Base-by-base conservation (phyloP, 495 filamentous ascomycete genomes). In the Penicillium steckii region DNA sequence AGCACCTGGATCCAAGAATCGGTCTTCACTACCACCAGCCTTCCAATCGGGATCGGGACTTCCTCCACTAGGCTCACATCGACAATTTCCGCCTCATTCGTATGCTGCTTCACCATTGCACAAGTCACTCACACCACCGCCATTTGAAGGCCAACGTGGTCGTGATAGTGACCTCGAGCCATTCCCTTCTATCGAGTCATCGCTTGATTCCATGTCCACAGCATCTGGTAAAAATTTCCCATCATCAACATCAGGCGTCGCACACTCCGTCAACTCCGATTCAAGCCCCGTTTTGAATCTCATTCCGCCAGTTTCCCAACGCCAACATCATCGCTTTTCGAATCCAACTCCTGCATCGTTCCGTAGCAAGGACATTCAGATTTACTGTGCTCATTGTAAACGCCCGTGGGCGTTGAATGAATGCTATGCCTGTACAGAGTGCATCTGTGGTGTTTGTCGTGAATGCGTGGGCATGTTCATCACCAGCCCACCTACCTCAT, bases 391-490 rank as follows among this genome's bases (percentile, higher is more conserved):
- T 0, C 82, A 83, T 15, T 96, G 91, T 64, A 85, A 86, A 53
- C 81, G 85, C 17, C 68, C 87, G 3, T 90, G 85, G 52, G 68
- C 86, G 3, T 68, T 96, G 38, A 84, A 83, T 51, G 86, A 92
- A 50, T 90, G 87, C 25, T 96, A 88, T 63, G 91, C 91, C 10
- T 96, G 91, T 69, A 95, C 91, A 0, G 91, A 96, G 64, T 96
- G 91, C 65, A 95, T 96, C 44, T 94, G 89, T 63, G 91, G 91
- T 2, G 79, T 96, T 42, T 96, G 91, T 62, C 85, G 82, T 46
- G 87, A 88, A 35, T 96, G 91, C 52, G 89, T 95, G 15, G 83
- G 88, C 54, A 83, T 88, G 55, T 80, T 94, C 49, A 86, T 90
- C 17, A 74, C 72, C 52, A 78, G 71, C 44, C 73, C 75, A 8